These are phyloP conservation scores for Domatiomyces catenatus DNA, from an alignment of 2,329 filamentous ascomycete genomes.

Conservation along the genomic window DNA sequence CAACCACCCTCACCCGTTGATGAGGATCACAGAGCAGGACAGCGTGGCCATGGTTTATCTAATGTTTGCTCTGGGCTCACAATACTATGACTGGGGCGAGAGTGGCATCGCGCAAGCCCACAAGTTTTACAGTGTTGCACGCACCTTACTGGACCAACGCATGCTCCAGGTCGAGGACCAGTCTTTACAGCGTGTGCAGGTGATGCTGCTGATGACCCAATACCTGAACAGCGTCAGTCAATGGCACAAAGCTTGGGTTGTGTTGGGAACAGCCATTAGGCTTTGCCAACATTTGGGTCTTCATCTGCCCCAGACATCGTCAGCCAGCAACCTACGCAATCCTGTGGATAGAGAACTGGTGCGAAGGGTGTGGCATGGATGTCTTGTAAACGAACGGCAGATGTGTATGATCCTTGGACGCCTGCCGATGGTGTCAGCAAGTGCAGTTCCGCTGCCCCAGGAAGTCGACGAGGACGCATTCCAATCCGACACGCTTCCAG, in stretches of 20 bases:
- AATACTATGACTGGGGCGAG: slow-evolving; percentile 25
- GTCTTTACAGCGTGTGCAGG: slow-evolving; percentile 32
- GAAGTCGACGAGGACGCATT: slow-evolving; percentile 21
- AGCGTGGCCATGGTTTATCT: slow-evolving; percentile 33
- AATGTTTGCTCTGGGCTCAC: slow-evolving; percentile 32
- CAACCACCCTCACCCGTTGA: slow-evolving; percentile 3
- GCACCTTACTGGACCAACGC: slow-evolving; percentile 28
- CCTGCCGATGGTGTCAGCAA: slow-evolving; percentile 23
- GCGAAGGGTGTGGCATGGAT: slow-evolving; percentile 21
- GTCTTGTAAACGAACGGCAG: slow-evolving; percentile 23
- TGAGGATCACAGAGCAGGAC: slow-evolving; percentile 24
- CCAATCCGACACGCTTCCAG: neutral
- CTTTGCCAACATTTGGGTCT: slow-evolving; percentile 34
- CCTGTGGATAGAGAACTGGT: slow-evolving; percentile 18
- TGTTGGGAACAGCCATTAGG: slow-evolving; percentile 31
- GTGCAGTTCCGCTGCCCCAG: slow-evolving; percentile 18
- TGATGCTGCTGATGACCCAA: slow-evolving; percentile 33
- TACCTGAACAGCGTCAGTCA: slow-evolving; percentile 35
- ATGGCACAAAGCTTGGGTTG: slow-evolving; percentile 36
- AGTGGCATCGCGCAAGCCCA: slow-evolving; percentile 21
- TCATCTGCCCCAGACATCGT: slow-evolving; percentile 26
- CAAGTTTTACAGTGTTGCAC: slow-evolving; percentile 30
- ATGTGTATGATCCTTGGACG: slow-evolving; percentile 27
- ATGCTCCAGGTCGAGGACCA: slow-evolving; percentile 21
- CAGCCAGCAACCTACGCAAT: slow-evolving; percentile 9